Evolutionary conservation across 169 alveolate genomes (phyloP).

Genomic region (Eimeria maxima): DNA sequence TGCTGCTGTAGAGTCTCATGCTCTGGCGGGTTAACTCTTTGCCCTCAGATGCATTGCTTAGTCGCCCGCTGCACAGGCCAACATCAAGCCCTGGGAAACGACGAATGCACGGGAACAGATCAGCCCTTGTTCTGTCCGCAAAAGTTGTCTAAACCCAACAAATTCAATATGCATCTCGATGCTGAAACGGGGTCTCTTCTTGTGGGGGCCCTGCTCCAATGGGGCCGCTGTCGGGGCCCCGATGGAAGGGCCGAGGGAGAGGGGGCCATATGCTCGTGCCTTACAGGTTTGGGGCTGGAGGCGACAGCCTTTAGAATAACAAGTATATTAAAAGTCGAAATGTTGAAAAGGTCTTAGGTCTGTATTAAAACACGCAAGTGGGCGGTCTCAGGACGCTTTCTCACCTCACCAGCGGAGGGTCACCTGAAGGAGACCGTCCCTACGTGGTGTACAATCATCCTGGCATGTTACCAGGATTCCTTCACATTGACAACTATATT

Average conservation of each 20-base stretch:
- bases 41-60: neutral
- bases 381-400: neutral
- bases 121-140: neutral
- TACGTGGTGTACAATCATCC: neutral
- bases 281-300: neutral
- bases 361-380: neutral
- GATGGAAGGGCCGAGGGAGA: neutral
- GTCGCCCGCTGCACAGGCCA: neutral
- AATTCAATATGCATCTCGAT: neutral
- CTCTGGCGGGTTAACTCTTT: neutral
- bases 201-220: neutral
- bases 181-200: neutral
- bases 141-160: neutral
- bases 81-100: neutral
- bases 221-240: neutral
- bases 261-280: neutral
- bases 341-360: neutral
- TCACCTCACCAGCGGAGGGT: neutral
- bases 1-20: neutral
- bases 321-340: neutral
- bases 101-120: neutral
- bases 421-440: constrained; percentile 7
- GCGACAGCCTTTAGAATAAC: neutral
- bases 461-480: neutral
- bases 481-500: neutral